phyloP scores from a whole-genome alignment of 306 rosid species.

The Pterocarpus macrocarpus region DNA sequence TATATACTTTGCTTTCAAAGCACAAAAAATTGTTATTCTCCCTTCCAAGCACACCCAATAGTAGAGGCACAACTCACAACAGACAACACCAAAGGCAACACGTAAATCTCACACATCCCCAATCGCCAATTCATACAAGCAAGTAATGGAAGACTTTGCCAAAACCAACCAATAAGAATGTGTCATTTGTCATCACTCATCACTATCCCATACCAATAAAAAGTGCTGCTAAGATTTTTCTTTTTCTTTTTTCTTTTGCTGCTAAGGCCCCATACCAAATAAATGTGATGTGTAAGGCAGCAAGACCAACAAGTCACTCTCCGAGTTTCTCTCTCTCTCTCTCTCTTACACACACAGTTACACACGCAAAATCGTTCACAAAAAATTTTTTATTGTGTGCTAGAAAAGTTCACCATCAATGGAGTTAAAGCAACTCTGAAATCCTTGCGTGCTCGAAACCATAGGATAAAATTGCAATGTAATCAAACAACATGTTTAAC shows the following conservation, averaged over 20 bases:
- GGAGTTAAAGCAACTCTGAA: constrained; percentile 70
- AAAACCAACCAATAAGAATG: constrained; percentile 29
- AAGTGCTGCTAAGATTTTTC: constrained; percentile 38
- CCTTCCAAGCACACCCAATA: constrained; percentile 33
- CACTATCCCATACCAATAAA: constrained; percentile 50
- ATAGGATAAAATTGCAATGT: neutral
- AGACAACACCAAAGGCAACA: constrained; percentile 14
- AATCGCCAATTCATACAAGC: constrained; percentile 41
- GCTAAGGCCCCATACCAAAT: too few species aligned
- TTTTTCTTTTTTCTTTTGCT: neutral
- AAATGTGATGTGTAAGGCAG: constrained; percentile 47
- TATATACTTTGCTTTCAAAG: constrained; percentile 74
- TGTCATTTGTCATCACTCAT: neutral
- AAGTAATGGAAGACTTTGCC: constrained; percentile 27
- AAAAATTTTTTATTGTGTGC: too few species aligned
- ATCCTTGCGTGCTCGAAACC: neutral
- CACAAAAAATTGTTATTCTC: constrained; percentile 48
- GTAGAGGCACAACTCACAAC: neutral
- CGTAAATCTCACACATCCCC: constrained; percentile 17
- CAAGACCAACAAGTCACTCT: constrained; percentile 40
- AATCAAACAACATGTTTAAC: neutral
- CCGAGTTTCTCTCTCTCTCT: neutral
- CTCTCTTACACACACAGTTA: neutral
- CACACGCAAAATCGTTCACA: too few species aligned
- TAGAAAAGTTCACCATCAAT: constrained; percentile 4